Evolutionary conservation across 2,329 filamentous ascomycete species (phyloP), one percentile per base, ranked within the genome.

Genomic region (Diaporthe aspalathi): DNA sequence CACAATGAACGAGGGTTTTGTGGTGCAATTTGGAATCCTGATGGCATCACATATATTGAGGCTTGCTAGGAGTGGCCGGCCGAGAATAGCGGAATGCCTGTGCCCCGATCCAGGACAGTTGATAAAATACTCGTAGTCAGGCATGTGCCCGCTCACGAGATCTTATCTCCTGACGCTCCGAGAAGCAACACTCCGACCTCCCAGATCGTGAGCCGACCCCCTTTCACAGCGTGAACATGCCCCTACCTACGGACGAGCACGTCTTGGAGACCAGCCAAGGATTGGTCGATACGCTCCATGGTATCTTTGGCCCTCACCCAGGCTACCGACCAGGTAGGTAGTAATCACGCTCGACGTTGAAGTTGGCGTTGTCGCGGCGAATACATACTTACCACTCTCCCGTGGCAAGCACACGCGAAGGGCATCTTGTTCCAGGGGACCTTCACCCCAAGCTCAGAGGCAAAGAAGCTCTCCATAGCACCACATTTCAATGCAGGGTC

Each of bases 401-500:
- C 14, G 6, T 22, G 20, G 24, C 9, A 17, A 72, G 87, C 86
- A 12, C 88, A 90, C 73, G 87, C 87, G 22, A 85, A 86, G 78
- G 88, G 88, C 16, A 77, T 83, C 38, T 80, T 89, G 47, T 77
- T 88, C 14, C 84, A 78, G 8, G 88, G 88, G 40, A 85, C 80
- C 27, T 90, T 90, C 77, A 84, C 79, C 1, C 87, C 88, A 3
- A 83, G 83, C 2, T 3, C 79, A 0, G 76, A 78, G 49, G 87
- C 86, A 17, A 76, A 79, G 3, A 74, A 77, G 11, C 83, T 90
- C 24, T 84, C 83, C 40, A 80, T 72, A 24, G 87, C 86, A 9
- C 80, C 81, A 3, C 86, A 89, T 76, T 87, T 89, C 77, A 83
- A 78, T 72, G 72, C 74, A 17, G 71, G 82, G 1, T 81, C 81